Conservation (phyloP, 2,329 filamentous ascomycete genomes). For the Phialophora expanda region DNA sequence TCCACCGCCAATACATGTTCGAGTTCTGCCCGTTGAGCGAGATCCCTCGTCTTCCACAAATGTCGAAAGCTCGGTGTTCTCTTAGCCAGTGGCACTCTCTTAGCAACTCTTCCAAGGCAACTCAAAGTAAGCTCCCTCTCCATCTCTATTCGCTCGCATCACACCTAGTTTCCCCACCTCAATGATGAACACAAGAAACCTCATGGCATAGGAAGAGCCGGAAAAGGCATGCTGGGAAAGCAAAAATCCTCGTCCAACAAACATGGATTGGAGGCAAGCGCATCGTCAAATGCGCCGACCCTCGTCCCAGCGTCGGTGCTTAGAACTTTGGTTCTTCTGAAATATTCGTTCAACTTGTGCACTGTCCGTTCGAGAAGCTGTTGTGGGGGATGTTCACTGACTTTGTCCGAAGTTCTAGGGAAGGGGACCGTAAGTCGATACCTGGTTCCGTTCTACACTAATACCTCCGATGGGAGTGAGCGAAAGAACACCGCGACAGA, state of each 20-base stretch:
- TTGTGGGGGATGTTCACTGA: background rate
- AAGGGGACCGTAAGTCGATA: background rate
- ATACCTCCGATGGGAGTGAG: background rate
- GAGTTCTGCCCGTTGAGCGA: background rate
- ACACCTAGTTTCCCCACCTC: conserved; percentile 1
- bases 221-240: conserved; percentile 39
- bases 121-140: background rate
- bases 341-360: conserved; percentile 16
- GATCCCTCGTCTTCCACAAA: background rate
- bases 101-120: background rate
- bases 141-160: background rate
- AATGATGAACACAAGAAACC: conserved; percentile 41
- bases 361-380: background rate
- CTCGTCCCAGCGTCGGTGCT: conserved; percentile 39
- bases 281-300: conserved; percentile 40
- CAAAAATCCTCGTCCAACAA: background rate
- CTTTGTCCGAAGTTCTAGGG: conserved; percentile 1
- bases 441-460: background rate
- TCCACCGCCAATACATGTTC: background rate
- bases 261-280: conserved; percentile 5
- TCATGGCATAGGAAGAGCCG: conserved; percentile 43
- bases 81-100: background rate
- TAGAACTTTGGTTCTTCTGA: conserved; percentile 41
- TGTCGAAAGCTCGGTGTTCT: background rate
- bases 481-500: background rate